These are phyloP conservation scores for Aeminium ludgeri DNA, from an alignment of 495 filamentous ascomycete genomes.

Conservation along the genomic window DNA sequence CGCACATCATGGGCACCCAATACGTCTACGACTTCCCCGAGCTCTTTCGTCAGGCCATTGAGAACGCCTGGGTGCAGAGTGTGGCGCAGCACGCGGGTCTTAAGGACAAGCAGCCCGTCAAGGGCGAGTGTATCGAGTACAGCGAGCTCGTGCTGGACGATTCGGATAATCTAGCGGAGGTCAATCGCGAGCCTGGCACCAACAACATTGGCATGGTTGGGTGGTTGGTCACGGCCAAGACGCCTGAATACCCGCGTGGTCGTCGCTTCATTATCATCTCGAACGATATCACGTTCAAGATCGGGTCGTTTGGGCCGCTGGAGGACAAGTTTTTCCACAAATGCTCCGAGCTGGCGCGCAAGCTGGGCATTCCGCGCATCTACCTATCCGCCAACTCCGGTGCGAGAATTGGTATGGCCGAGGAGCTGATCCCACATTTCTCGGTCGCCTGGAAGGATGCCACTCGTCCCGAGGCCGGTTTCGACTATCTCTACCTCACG, in stretches of 20 bases:
- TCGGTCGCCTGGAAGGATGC: conserved; percentile 89
- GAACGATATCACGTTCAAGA: conserved; percentile 99
- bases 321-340: conserved; percentile 99
- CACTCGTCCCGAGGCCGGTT: conserved; percentile 69
- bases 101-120: conserved; percentile 61
- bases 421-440: conserved; percentile 94
- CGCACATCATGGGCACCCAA: conserved; percentile 95
- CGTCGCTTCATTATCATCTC: conserved; percentile 87
- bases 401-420: conserved; percentile 90
- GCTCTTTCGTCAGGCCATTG: conserved; percentile 93
- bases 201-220: conserved; percentile 97
- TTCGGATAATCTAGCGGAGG: conserved; percentile 76
- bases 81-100: conserved; percentile 53
- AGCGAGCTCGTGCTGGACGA: conserved; percentile 90
- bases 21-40: conserved; percentile 99
- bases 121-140: conserved; percentile 89
- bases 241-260: conserved; percentile 90
- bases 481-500: conserved; percentile 96
- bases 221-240: conserved; percentile 91
- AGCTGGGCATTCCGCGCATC: conserved; percentile 85
- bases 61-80: conserved; percentile 77
- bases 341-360: conserved; percentile 88
- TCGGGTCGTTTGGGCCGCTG: conserved; percentile 87
- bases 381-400: conserved; percentile 99
- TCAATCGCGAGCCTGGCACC: conserved; percentile 81